Percentiles rank a stretch among this genome's conserved stretches.
Conservation (phyloP, 257 asterid species). For the Leptodermis oblonga region DNA sequence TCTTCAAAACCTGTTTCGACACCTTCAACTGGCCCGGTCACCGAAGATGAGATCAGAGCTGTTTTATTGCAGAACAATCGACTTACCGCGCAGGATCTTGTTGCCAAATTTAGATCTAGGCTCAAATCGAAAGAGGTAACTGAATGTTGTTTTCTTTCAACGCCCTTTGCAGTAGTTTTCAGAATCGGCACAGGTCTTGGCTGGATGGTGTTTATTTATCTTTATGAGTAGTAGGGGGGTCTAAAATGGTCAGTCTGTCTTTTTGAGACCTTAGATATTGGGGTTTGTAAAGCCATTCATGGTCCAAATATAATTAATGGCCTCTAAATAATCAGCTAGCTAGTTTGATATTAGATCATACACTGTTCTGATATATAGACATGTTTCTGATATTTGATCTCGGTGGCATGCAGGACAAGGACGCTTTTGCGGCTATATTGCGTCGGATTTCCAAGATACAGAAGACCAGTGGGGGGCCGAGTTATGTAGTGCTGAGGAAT, state of each 20-base stretch:
- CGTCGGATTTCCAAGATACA: conserved; percentile 86
- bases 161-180: not conserved
- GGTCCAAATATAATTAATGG: too few relatives aligned
- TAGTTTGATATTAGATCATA: not conserved
- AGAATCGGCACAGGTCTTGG: not conserved
- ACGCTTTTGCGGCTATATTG: conserved; percentile 70
- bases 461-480: conserved; percentile 57
- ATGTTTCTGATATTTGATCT: not conserved
- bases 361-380: not conserved
- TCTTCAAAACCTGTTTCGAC: conserved; percentile 48
- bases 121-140: conserved; percentile 76
- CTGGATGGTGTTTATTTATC: too few relatives aligned
- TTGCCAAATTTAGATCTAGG: conserved; percentile 79
- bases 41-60: conserved; percentile 87
- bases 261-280: not conserved
- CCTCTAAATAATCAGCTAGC: not conserved
- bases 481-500: conserved; percentile 67
- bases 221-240: too few relatives aligned
- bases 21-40: conserved; percentile 65
- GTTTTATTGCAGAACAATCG: conserved; percentile 58
- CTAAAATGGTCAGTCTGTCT: too few relatives aligned
- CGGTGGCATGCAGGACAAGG: conserved; percentile 66
- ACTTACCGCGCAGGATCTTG: conserved; percentile 91
- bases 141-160: not conserved
- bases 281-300: too few relatives aligned